phyloP scores from a whole-genome alignment of 495 filamentous ascomycete genomes.

The Xeromyces bisporus region DNA sequence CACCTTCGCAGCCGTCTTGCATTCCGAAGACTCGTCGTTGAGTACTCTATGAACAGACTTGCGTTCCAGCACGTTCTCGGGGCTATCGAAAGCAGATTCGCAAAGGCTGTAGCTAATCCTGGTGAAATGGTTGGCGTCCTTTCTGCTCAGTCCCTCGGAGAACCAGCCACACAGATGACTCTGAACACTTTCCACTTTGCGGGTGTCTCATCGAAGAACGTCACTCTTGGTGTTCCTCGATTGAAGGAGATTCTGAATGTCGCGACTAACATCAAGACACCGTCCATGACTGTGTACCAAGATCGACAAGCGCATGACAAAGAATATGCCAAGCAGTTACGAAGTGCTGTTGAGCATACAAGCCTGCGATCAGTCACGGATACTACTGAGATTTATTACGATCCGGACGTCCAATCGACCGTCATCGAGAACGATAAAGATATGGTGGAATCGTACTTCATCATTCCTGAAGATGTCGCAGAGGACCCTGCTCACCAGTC shows the following conservation, averaged over 20 bases:
- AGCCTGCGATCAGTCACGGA: constrained; percentile 81
- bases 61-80: constrained; percentile 88
- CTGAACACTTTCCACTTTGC: constrained; percentile 99
- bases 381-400: constrained; percentile 89
- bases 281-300: constrained; percentile 90
- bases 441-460: constrained; percentile 93
- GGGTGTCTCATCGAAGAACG: constrained; percentile 98
- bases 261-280: constrained; percentile 94
- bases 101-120: constrained; percentile 60
- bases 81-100: constrained; percentile 76
- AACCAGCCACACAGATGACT: constrained; percentile 98
- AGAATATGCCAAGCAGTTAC: constrained; percentile 68
- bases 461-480: constrained; percentile 68
- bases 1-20: constrained; percentile 78
- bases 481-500: constrained; percentile 65
- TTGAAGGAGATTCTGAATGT: constrained; percentile 99
- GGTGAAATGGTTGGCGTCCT: constrained; percentile 99
- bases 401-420: constrained; percentile 75
- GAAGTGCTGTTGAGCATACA: constrained; percentile 87
- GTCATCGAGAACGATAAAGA: constrained; percentile 75
- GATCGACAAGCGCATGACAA: constrained; percentile 41
- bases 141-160: constrained; percentile 95
- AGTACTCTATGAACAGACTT: constrained; percentile 72
- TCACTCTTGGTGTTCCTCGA: constrained; percentile 95
- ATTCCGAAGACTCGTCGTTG: constrained; percentile 74